These are phyloP conservation scores for Ettlia oleoabundans DNA, from an alignment of 139 green algal genomes.

Conservation along the genomic window DNA sequence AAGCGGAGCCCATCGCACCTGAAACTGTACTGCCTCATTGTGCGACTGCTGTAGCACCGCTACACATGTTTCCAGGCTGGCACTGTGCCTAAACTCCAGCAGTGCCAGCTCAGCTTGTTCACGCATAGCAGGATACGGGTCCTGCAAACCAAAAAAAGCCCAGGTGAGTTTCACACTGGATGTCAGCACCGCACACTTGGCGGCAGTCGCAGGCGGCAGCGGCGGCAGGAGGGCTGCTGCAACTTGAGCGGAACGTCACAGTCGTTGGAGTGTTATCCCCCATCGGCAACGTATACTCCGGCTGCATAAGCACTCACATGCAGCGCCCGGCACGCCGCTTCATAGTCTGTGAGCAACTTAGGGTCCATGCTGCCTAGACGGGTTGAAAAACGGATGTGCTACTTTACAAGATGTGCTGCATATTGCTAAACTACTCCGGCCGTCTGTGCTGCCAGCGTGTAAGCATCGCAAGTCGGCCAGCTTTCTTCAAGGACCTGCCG, in stretches of 20 bases:
- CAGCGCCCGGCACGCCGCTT: constrained; percentile 3
- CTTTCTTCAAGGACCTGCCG: too few species aligned
- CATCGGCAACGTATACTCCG: too few species aligned
- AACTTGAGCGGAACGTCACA: too few species aligned
- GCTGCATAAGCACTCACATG: constrained; percentile 3
- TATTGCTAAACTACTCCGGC: too few species aligned
- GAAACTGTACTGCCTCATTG: constrained; percentile 48
- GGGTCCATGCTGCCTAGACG: not conserved
- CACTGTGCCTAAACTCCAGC: constrained; percentile 58
- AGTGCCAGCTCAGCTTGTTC: constrained; percentile 56
- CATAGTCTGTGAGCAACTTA: not conserved
- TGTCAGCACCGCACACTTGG: too few species aligned
- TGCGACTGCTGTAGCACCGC: constrained; percentile 61
- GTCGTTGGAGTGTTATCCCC: too few species aligned
- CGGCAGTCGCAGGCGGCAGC: not conserved
- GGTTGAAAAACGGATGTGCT: not conserved
- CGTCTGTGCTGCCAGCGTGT: too few species aligned
- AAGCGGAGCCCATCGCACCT: not conserved
- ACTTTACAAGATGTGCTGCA: not conserved
- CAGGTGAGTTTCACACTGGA: too few species aligned
- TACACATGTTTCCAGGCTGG: constrained; percentile 57
- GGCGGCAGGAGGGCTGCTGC: not conserved
- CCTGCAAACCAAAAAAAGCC: not conserved
- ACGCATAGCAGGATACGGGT: constrained; percentile 20
- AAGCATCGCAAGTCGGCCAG: too few species aligned